Base-by-base conservation (phyloP, 768 basidiomycete genomes). In the Pulveroboletus sp. region DNA sequence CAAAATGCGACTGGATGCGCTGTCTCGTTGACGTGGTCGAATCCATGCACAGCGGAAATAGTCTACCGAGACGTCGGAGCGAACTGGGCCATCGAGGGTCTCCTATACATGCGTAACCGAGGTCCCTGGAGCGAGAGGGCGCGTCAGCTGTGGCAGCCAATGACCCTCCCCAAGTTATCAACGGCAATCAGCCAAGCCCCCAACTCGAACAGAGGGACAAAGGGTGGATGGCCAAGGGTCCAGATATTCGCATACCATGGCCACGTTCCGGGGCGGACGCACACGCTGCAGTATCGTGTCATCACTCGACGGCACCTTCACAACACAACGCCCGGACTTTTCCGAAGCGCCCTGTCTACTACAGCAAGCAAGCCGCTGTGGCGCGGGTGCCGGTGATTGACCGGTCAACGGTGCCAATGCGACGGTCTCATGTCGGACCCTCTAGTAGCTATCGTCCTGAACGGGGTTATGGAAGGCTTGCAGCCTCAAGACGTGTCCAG, bases 151-250 rank as follows among this genome's bases (percentile, higher is more conserved):
- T 62, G 61, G 61, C 59, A 62, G 60, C 57, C 53, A 53, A 57
- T 62, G 11, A 15, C n/a, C 14, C 14, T 18, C 30, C 15, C 15
- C 56, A 36, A 35, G 36, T 12, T 17, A 50, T 50, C 43, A 21
- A 36, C 48, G 35, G 51, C 21, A 12, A 31, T 26, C 33, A 27
- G 2, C 11, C n/a, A 36, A 27, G 9, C 8, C n/a, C 8, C 9
- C n/a, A 17, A 17, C 17, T 17, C 8, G n/a, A 24, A 47, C 52
- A 37, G 3, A 10, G 14, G 45, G 47, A 48, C 15, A 28, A 0
- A 52, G 51, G 57, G 57, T 24, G 3, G 39, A 51, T 52, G 61
- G 51, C 38, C 28, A 39, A 61, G 61, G 61, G 62, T 46, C 50
- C 36, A 33, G 14, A n/a, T 40, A 1, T 31, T 47, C 37, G 14